These are phyloP conservation scores for Anaeromyces robustus DNA, from an alignment of 192 early-diverging fungal genomes.

Conservation along the genomic window DNA sequence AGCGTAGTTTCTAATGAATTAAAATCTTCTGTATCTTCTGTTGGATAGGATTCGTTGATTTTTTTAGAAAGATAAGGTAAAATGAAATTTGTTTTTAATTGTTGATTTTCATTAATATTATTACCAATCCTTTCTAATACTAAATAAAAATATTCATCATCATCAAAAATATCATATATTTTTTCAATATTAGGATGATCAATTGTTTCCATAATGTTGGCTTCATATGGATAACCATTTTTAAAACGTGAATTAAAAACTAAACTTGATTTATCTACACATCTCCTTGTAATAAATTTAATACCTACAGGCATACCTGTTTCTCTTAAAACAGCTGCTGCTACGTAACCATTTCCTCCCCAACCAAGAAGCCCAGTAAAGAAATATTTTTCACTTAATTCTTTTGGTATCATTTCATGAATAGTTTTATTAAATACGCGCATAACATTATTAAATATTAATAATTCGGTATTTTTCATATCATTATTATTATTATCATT, in stretches of 20 bases:
- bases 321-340: slow-evolving; percentile 6
- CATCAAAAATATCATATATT: background rate
- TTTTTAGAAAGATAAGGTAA: background rate
- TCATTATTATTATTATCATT: background rate
- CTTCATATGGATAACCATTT: background rate
- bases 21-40: background rate
- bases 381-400: slow-evolving; percentile 6
- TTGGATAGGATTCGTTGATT: background rate
- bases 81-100: background rate
- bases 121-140: background rate
- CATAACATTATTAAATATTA: slow-evolving; percentile 13
- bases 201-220: background rate
- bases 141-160: background rate
- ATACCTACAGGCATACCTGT: background rate
- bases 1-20: background rate
- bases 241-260: background rate
- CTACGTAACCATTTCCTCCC: slow-evolving; percentile 17
- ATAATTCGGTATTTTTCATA: background rate
- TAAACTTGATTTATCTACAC: background rate
- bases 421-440: slow-evolving; percentile 6
- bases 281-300: background rate
- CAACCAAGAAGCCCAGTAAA: slow-evolving; percentile 13
- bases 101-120: background rate
- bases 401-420: slow-evolving; percentile 4
- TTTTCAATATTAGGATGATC: slow-evolving; percentile 4